phyloP scores from a whole-genome alignment of 2,329 filamentous ascomycete species.

The Sclerotinia spermophila region DNA sequence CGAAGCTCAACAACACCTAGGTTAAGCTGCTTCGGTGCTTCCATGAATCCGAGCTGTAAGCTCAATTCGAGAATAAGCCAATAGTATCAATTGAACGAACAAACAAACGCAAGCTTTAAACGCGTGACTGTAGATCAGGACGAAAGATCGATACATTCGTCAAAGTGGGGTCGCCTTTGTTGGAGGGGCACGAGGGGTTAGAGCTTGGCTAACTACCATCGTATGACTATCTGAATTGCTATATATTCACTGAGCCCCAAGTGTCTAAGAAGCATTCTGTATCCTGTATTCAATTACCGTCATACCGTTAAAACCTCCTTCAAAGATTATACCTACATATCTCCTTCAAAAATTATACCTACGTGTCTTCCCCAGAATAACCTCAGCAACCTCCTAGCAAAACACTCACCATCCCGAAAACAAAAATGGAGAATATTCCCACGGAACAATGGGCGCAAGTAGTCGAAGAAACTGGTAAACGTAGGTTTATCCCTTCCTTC shows the following conservation, averaged over 20 bases:
- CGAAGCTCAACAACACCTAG: neutral
- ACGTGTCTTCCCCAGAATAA: neutral
- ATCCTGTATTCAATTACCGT: neutral
- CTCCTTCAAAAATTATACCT: neutral
- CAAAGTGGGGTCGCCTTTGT: neutral
- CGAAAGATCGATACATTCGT: neutral
- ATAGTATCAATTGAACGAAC: neutral
- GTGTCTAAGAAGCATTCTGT: neutral
- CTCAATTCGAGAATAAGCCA: neutral
- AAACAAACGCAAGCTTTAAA: neutral
- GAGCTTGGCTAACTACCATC: neutral
- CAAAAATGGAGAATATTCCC: constrained; percentile 55
- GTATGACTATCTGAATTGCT: neutral
- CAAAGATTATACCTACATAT: neutral
- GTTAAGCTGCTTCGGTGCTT: neutral
- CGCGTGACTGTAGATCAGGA: neutral
- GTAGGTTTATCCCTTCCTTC: constrained; percentile 42
- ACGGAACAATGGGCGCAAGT: constrained; percentile 89
- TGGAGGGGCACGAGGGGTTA: neutral
- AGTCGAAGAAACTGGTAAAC: constrained; percentile 73
- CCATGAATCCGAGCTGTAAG: neutral
- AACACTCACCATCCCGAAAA: neutral
- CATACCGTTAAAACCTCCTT: neutral
- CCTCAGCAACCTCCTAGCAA: neutral
- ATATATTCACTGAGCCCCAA: neutral